Evolutionary conservation across 768 basidiomycete genomes (phyloP), one percentile per base, ranked within the genome.

Genomic region (Lactarius sanguifluus): DNA sequence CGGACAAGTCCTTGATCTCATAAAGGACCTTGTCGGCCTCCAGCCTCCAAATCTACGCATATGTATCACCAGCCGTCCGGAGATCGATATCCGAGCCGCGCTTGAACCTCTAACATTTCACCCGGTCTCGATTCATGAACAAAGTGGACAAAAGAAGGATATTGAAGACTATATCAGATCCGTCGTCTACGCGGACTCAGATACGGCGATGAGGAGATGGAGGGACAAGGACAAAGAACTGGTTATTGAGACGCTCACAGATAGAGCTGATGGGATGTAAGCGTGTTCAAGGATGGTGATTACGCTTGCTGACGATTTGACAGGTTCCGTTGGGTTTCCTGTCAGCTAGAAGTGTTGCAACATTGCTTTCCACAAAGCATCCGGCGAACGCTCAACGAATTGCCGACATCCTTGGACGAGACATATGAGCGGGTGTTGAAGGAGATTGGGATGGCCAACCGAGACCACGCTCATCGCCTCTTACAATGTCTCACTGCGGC

Each of bases 131-230:
- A 20, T 61, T 43, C 36, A 61, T 12, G 30, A n/a, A 1, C n/a
- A 45, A n/a, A 34, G 6, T 15, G 45, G 40, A 20, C 59, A 61
- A n/a, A 20, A 30, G 8, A 8, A 43, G 28, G 59, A 61, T 23
- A 30, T 61, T 15, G 25, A 30, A 25, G 28, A 45, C 13, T 61
- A 45, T 9, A 23, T 61, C 9, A 16, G 18, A 61, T 43, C 18
- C 5, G 38, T 28, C 5, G 41, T 41, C 0, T 7, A 43, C 9
- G 13, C 59, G 4, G 28, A 30, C 16, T 20, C 28, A 12, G 28
- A 30, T 56, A 23, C 28, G 13, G 40, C 5, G 52, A 55, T 40
- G 38, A n/a, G 12, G 40, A 55, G 28, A 30, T 63, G 62, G 62
- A 54, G 38, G n/a, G 16, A n/a, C 2, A 12, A 56, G 18, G 52